A percentile compares a stretch with the other conserved stretches of the same genome.
Evolutionary conservation across 1,284 basidiomycete species (phyloP).

Genomic region (Cutaneotrichosporon mucoides): DNA sequence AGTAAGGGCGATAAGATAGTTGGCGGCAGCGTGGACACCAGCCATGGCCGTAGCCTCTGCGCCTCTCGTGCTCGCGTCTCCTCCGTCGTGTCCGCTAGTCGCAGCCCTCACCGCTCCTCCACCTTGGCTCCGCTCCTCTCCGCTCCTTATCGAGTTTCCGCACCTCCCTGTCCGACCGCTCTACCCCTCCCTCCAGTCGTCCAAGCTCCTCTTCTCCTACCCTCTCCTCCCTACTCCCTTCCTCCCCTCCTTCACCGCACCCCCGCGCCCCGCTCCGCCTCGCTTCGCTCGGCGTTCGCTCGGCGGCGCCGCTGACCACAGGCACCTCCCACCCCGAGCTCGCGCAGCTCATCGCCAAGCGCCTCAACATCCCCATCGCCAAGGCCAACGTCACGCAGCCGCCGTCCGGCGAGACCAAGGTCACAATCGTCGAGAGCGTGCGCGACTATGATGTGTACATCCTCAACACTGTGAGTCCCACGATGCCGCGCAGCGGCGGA

Average conservation of each 20-base stretch:
- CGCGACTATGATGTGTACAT: conserved; percentile 99
- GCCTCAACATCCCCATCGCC: conserved; percentile 77
- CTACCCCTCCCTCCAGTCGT: too few species aligned
- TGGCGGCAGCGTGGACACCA: too few species aligned
- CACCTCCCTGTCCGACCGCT: too few species aligned
- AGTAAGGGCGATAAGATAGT: too few species aligned
- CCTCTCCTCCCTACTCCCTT: too few species aligned
- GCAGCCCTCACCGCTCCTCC: too few species aligned
- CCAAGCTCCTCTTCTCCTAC: too few species aligned
- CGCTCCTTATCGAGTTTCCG: too few species aligned
- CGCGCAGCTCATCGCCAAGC: conserved; percentile 86
- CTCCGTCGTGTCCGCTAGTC: too few species aligned
- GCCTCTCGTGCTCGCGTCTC: too few species aligned
- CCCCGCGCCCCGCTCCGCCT: not conserved
- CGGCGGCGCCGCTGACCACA: conserved; percentile 38
- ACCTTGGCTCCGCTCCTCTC: too few species aligned
- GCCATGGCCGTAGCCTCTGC: too few species aligned
- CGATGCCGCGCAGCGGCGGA: conserved; percentile 2
- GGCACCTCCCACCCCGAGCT: conserved; percentile 95
- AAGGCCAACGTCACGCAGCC: conserved; percentile 81
- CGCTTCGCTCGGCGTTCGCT: not conserved
- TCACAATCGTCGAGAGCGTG: conserved; percentile 90
- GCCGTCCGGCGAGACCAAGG: conserved; percentile 86
- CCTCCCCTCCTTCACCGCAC: not conserved
- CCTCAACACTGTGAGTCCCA: conserved; percentile 68